phyloP scores from a whole-genome alignment of 1,139 yeast genomes.

The Eremothecium cymbalariae region DNA sequence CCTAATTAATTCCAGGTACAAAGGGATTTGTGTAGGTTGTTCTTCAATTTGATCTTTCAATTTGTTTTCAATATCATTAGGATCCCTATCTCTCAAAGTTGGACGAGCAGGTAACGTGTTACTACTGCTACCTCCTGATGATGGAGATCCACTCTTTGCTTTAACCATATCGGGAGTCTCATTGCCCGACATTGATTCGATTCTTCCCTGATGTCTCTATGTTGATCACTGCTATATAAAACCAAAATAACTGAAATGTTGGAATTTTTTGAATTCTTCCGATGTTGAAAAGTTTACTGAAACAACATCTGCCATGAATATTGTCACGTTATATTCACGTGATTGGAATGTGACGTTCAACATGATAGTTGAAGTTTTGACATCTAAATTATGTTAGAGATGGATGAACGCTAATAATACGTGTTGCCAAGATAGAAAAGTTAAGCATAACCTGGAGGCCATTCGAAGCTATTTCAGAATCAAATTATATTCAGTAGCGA shows the following conservation, averaged over 20 bases:
- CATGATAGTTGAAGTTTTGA: too few species aligned
- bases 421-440: background rate
- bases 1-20: conserved; percentile 52
- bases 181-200: conserved; percentile 6
- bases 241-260: too few species aligned
- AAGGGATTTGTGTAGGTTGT: conserved; percentile 48
- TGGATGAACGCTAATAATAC: too few species aligned
- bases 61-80: conserved; percentile 17
- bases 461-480: background rate
- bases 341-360: too few species aligned
- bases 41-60: conserved; percentile 52
- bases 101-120: conserved; percentile 10
- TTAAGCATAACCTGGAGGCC: background rate
- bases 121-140: conserved; percentile 7
- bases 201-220: background rate
- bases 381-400: too few species aligned
- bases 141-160: conserved; percentile 1
- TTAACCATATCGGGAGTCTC: conserved; percentile 11
- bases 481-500: background rate
- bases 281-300: too few species aligned
- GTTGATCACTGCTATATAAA: too few species aligned
- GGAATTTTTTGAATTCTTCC: conserved; percentile 1
- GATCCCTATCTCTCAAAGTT: conserved; percentile 11
- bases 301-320: too few species aligned
- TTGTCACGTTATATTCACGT: too few species aligned